Conservation (phyloP, 306 rosid species). For the Rosa persica region DNA sequence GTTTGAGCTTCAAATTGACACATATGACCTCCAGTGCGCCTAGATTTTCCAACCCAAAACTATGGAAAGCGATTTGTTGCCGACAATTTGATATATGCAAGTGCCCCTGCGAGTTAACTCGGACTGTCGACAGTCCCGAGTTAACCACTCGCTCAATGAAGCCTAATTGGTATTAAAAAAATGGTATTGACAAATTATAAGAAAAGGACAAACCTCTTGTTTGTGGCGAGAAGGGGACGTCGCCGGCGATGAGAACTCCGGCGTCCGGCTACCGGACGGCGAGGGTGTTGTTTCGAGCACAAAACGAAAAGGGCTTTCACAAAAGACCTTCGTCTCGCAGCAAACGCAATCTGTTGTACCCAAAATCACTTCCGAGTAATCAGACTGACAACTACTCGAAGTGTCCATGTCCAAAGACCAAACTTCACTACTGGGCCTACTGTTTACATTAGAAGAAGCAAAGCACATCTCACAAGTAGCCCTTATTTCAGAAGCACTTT, state of each 20-base stretch:
- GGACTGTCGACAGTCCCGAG: conserved; percentile 9
- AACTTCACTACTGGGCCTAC: conserved; percentile 50
- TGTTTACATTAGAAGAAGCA: conserved; percentile 34
- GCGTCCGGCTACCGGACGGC: conserved; percentile 52
- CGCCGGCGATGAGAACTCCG: conserved; percentile 63
- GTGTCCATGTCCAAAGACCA: conserved; percentile 64
- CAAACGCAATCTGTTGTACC: conserved; percentile 26
- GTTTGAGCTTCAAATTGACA: conserved; percentile 35
- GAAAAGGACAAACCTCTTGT: conserved; percentile 57
- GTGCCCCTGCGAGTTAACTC: neutral
- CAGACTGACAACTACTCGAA: conserved; percentile 40
- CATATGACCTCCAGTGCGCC: conserved; percentile 25
- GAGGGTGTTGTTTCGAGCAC: conserved; percentile 46
- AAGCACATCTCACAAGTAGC: conserved; percentile 6
- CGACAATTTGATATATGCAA: conserved; percentile 6
- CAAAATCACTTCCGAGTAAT: conserved; percentile 26
- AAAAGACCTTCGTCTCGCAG: conserved; percentile 19
- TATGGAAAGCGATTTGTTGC: neutral
- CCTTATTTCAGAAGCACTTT: conserved; percentile 20
- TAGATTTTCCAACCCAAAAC: conserved; percentile 6
- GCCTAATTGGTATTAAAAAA: neutral
- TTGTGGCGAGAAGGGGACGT: conserved; percentile 48
- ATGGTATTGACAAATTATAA: neutral
- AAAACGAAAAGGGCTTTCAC: conserved; percentile 74
- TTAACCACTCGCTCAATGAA: conserved; percentile 14